Base-by-base conservation (phyloP, 805 yeast genomes). In the Wickerhamia fluorescens region DNA sequence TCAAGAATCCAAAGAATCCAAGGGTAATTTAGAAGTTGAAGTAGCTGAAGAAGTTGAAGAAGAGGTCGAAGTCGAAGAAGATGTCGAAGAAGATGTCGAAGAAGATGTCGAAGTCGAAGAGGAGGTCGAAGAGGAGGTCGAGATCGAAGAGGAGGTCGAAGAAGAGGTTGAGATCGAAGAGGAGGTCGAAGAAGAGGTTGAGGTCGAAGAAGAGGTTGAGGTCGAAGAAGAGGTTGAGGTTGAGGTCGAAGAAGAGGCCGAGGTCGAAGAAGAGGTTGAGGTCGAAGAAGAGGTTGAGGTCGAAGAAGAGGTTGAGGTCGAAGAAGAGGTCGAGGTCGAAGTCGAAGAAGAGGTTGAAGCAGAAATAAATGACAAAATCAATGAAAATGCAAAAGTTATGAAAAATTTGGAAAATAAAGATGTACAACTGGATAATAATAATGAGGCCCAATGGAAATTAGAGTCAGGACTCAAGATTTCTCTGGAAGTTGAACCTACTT, bases 101-200 rank as follows among this genome's bases (percentile, higher is more conserved):
- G 34, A 17, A 26, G 36, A 26, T 18, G 38, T 31, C 5, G 22
- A 24, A 7, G 28, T 9, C 3, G 24, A 13, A n/a, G 9, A 1
- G 6, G 19, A 17, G 7, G 18, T 9, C 18, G 32, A 20, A 14
- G 36, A 25, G 7, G 23, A 16, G 12, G 27, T 9, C 7, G 27
- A 15, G 14, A 24, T 25, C 14, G 35, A 14, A 24, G 34, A 25
- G 25, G 36, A 36, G 18, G 35, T n/a, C 6, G 27, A 30, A 14
- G 27, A 30, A 11, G 37, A 31, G 31, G 35, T 27, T 6, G 39
- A 31, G 20, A 40, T 33, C 16, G 25, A 24, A 16, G 26, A 11
- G n/a, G 25, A 15, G 15, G 27, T 21, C 14, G 23, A 17, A 14
- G 26, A n/a, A 9, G 24, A 12, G 14, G 14, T 4, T 10, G 25